These are phyloP conservation scores for Solanum arcanum DNA, from an alignment of 257 asterid species.

Conservation along the genomic window DNA sequence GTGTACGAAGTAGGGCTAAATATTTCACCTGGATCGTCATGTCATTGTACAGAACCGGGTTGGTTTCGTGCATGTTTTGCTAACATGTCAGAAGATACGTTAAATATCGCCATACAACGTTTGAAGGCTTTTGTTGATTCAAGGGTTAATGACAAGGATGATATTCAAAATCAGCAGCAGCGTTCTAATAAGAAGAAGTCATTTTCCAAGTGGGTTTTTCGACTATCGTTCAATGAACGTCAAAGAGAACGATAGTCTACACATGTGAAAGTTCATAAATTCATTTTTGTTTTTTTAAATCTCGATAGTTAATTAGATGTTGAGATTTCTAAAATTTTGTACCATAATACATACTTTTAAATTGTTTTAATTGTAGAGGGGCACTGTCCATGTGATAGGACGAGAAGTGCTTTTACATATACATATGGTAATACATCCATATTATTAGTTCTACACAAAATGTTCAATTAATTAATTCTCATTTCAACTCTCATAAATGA, in stretches of 20 bases:
- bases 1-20: neutral
- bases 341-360: neutral
- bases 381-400: neutral
- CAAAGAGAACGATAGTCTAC: constrained; percentile 35
- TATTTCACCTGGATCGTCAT: constrained; percentile 5
- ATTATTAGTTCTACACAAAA: neutral
- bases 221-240: constrained; percentile 40
- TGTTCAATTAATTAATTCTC: neutral
- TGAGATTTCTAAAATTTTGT: neutral
- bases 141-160: too few relatives aligned
- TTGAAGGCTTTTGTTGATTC: neutral
- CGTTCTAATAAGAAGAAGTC: constrained; percentile 26
- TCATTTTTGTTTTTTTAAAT: neutral
- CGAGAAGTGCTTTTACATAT: neutral
- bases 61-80: constrained; percentile 4
- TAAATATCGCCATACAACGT: neutral
- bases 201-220: constrained; percentile 46
- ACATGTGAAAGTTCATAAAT: neutral
- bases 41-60: constrained; percentile 1
- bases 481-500: too few relatives aligned
- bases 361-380: neutral
- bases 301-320: neutral
- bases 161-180: neutral
- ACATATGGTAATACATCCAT: neutral
- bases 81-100: neutral